Evolutionary conservation across 495 filamentous ascomycete species (phyloP), one percentile per base, ranked within the genome.

Genomic region (Cryomyces minteri): DNA sequence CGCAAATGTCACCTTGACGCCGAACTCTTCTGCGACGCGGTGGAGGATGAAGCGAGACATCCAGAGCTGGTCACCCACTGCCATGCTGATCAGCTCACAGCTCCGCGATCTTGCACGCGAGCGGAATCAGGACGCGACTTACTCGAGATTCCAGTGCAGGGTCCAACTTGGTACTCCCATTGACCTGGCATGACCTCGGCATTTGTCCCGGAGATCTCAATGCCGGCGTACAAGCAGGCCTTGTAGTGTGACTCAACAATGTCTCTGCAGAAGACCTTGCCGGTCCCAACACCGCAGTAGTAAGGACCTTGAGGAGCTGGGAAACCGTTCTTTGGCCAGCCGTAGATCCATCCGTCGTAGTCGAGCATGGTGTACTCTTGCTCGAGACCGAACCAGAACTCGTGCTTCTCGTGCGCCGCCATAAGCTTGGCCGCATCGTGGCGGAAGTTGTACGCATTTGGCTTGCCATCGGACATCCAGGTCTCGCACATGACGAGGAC

Each of bases 131-230:
- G 31, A 32, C 45, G 42, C 39, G 28, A 71, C 72, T 63, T 63
- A 82, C 79, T 68, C 61, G 84, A 76, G 60, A 98, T 96, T 41
- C 90, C 90, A 37, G 69, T 59, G 69, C 88, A 94, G 51, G 92
- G 92, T 50, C 92, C 90, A 58, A 98, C 82, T 66, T 98, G 90
- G 81, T 87, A 96, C 69, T 98, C 90, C 90, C 90, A 98, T 65
- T 98, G 90, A 49, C 82, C 87, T 46, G 90, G 86, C 79, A 94
- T 88, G 60, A 98, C 90, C 77, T 98, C 90, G 42, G 90, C 90
- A 68, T 98, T 98, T 70, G 88, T 94, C 66, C 90, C 90, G 32
- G 90, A 94, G 67, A 98, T 94, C 58, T 87, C 79, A 65, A 98
- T 72, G 53, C 80, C 80, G 48, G 88, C 76, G 64, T 80, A 94